Percentiles rank a stretch among this genome's conserved stretches.
Conservation (phyloP, 2,329 filamentous ascomycete species). For the Cercospora citrullina region DNA sequence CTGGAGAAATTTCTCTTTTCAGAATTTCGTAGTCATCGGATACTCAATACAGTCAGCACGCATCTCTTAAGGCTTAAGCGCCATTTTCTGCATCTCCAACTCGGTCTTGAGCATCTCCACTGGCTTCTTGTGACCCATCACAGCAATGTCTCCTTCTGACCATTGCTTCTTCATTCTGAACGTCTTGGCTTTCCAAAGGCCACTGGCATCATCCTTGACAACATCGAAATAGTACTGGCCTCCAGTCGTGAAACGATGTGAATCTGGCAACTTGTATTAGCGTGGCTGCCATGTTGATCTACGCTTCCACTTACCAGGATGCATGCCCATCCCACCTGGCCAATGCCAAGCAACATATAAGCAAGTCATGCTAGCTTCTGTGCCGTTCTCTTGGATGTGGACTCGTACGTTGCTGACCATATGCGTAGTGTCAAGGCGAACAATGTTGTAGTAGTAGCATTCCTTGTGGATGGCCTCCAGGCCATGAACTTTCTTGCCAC, state of each 20-base stretch:
- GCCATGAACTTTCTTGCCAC: constrained; percentile 30
- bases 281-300: too few species aligned
- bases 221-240: constrained; percentile 5
- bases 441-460: constrained; percentile 25
- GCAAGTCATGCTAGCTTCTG: neutral
- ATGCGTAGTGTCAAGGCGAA: constrained; percentile 39
- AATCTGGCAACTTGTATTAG: neutral
- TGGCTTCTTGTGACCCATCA: constrained; percentile 1
- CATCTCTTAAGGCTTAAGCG: neutral
- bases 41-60: neutral
- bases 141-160: constrained; percentile 7
- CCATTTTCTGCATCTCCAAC: neutral
- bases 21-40: neutral
- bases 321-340: neutral
- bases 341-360: constrained; percentile 6
- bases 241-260: neutral
- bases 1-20: neutral
- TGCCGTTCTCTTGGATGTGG: neutral
- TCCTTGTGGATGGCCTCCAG: constrained; percentile 26
- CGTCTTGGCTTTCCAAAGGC: constrained; percentile 2
- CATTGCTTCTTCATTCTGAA: constrained; percentile 5
- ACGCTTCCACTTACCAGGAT: neutral
- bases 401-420: constrained; percentile 23
- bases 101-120: constrained; percentile 3
- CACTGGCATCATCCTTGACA: neutral